These are phyloP conservation scores for Flaveria brownii DNA, from an alignment of 129 eudicot species.

Conservation along the genomic window DNA sequence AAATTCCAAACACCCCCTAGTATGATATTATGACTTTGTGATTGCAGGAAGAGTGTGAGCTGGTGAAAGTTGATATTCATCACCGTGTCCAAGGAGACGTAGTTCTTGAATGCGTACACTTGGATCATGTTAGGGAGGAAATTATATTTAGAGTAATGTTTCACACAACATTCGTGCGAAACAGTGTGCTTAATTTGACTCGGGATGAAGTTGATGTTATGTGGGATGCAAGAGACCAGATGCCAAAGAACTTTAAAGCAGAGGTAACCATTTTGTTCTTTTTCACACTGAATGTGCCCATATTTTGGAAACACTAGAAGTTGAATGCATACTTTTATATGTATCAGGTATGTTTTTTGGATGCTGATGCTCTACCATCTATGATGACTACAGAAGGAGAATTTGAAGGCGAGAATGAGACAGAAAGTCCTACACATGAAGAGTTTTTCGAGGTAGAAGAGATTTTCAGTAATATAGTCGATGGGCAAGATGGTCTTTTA, in stretches of 20 bases:
- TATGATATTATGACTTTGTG: conserved; percentile 5
- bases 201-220: conserved; percentile 85
- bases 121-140: conserved; percentile 72
- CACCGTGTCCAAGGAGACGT: conserved; percentile 88
- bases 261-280: conserved; percentile 54
- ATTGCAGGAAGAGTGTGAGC: conserved; percentile 84
- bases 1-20: neutral
- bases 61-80: conserved; percentile 76
- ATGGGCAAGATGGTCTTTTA: conserved; percentile 46
- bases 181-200: conserved; percentile 57
- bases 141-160: conserved; percentile 85
- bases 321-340: conserved; percentile 44
- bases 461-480: conserved; percentile 68
- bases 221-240: conserved; percentile 79
- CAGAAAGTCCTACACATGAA: conserved; percentile 77
- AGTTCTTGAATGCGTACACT: conserved; percentile 81
- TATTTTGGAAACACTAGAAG: conserved; percentile 22
- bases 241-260: conserved; percentile 77
- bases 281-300: conserved; percentile 9
- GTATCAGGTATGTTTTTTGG: conserved; percentile 90
- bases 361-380: conserved; percentile 68
- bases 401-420: conserved; percentile 56
- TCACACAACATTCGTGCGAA: conserved; percentile 81
- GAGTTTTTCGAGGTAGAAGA: conserved; percentile 97
- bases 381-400: conserved; percentile 50